Percentiles rank a stretch among this genome's conserved stretches.
phyloP scores from a whole-genome alignment of 768 basidiomycete genomes.

The Dioszegia crocea region DNA sequence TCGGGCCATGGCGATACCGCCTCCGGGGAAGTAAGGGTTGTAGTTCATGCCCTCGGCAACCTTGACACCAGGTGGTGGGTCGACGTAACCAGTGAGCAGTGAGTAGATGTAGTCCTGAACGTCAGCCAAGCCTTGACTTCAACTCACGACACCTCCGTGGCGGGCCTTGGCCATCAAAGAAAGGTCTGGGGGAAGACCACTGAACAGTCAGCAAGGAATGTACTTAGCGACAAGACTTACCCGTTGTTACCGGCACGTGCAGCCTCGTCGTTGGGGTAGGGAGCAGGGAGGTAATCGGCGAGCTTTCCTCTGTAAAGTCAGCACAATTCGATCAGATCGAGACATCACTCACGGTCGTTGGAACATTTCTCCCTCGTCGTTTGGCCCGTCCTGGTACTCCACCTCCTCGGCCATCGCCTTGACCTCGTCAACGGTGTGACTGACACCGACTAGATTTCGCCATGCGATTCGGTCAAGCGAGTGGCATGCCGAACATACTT shows the following conservation, averaged over 20 bases:
- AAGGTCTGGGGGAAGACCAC: conserved; percentile 94
- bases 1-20: conserved; percentile 97
- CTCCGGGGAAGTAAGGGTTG: conserved; percentile 87
- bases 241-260: conserved; percentile 85
- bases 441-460: conserved; percentile 98
- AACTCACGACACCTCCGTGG: conserved; percentile 86
- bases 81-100: conserved; percentile 92
- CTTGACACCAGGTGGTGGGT: conserved; percentile 69
- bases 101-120: conserved; percentile 94
- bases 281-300: conserved; percentile 88
- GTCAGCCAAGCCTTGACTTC: neutral
- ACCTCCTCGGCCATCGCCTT: conserved; percentile 91
- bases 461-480: conserved; percentile 98
- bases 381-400: conserved; percentile 93
- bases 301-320: conserved; percentile 66
- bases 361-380: conserved; percentile 96
- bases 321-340: neutral
- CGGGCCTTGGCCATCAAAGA: conserved; percentile 97
- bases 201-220: conserved; percentile 9
- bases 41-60: conserved; percentile 89
- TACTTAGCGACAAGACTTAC: conserved; percentile 28
- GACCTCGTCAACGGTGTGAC: conserved; percentile 86
- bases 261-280: conserved; percentile 97
- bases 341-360: conserved; percentile 62
- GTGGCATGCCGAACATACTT: conserved; percentile 98